Base-by-base conservation (phyloP, 805 yeast species). In the Wickerhamia fluorescens region DNA sequence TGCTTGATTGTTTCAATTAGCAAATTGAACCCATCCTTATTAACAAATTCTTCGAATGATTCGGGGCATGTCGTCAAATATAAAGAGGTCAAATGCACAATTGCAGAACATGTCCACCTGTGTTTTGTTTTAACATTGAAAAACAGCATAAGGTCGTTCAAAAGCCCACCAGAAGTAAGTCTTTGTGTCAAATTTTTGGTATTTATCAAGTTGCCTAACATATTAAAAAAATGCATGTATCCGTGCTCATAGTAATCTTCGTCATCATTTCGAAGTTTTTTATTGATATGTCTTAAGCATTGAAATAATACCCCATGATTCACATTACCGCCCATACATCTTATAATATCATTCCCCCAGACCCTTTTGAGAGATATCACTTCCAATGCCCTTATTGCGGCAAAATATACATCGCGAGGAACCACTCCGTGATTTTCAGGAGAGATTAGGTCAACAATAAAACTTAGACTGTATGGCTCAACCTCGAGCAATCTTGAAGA, bases 231-330 rank as follows among this genome's bases (percentile, higher is more conserved):
- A 52, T 44, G 71, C 16, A 68, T 70, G 35, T 76, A 77, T 16
- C 70, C 72, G 5, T 61, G 48, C 24, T 54, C 57, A 23, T 30
- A 42, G 16, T 30, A 28, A 24, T 54, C 53, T 5, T 49, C 55
- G 21, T 35, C 64, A 1, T 70, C 66, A 7, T 59, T 56, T 27
- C 61, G 53, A 20, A 75, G 40, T 23, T 66, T 56, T 33, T 75
- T 73, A 31, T 73, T 61, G n/a, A 85, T 72, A 24, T 65, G 64
- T 33, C 88, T 70, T 16, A 87, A 50, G 17, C 78, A 70, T 45
- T 83, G 87, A 57, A 81, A 83, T 22, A 88, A 47, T 8, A 76
- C 56, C 1, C 96, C 96, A 53, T 88, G 95, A 36, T 78, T 75
- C 22, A 88, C 86, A 49, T 85, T 85, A 7, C 92, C 96, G 13